Evolutionary conservation across 768 basidiomycete genomes (phyloP).

Genomic region (Lentinula lateritia): DNA sequence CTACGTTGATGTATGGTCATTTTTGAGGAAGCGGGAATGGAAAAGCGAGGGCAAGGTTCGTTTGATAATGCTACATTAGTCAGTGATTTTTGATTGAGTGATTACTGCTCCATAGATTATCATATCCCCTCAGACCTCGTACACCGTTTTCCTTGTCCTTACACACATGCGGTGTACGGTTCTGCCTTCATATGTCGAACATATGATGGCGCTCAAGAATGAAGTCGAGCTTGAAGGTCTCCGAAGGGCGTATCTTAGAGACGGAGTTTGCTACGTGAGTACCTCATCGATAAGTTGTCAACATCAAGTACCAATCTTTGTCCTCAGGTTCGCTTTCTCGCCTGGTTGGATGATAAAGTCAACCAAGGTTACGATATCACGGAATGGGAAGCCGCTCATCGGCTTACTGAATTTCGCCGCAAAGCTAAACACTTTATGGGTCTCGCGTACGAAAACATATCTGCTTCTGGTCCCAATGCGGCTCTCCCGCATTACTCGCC

Average conservation of each 20-base stretch:
- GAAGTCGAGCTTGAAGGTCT: constrained; percentile 79
- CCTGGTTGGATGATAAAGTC: constrained; percentile 85
- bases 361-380: constrained; percentile 74
- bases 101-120: constrained; percentile 38
- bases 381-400: constrained; percentile 88
- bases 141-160: constrained; percentile 81
- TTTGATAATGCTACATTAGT: constrained; percentile 1
- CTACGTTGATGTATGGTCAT: constrained; percentile 79
- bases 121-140: constrained; percentile 69
- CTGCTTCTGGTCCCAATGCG: constrained; percentile 85
- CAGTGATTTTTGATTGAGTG: not conserved
- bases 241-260: constrained; percentile 79
- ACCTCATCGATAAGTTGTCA: constrained; percentile 7
- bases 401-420: constrained; percentile 71
- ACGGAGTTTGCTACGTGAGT: constrained; percentile 81
- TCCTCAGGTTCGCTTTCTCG: constrained; percentile 68
- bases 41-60: constrained; percentile 69
- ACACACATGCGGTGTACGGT: constrained; percentile 79
- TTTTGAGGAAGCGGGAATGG: constrained; percentile 69
- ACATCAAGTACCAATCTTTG: not conserved
- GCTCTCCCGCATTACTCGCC: constrained; percentile 94
- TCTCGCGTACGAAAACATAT: constrained; percentile 86
- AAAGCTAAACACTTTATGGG: constrained; percentile 74
- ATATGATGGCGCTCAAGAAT: constrained; percentile 87
- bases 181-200: constrained; percentile 62